Evolutionary conservation across 2,329 filamentous ascomycete genomes (phyloP).

Genomic region (Penicillium sp.): DNA sequence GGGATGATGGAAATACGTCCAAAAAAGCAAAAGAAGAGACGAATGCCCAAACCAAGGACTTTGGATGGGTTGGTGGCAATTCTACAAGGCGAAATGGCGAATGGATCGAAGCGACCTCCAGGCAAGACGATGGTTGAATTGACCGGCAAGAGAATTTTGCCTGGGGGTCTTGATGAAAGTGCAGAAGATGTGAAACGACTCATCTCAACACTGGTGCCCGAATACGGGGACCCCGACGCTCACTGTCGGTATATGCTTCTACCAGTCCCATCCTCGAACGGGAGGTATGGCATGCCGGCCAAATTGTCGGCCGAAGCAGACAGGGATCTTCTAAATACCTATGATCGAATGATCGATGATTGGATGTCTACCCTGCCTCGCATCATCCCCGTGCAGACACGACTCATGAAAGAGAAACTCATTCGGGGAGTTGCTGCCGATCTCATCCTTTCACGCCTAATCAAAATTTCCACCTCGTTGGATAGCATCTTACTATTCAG

Average conservation of each 20-base stretch:
- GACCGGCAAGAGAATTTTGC: slow-evolving; percentile 21
- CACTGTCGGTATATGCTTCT: slow-evolving; percentile 21
- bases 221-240: slow-evolving; percentile 2
- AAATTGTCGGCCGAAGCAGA: slow-evolving; percentile 2
- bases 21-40: neutral
- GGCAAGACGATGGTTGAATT: slow-evolving; percentile 38
- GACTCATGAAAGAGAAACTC: slow-evolving; percentile 39
- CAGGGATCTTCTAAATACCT: slow-evolving; percentile 29
- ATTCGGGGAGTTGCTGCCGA: slow-evolving; percentile 39
- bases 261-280: slow-evolving; percentile 16
- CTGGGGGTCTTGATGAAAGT: slow-evolving; percentile 40
- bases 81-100: slow-evolving; percentile 15
- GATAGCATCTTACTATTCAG: neutral
- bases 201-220: slow-evolving; percentile 16
- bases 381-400: slow-evolving; percentile 36
- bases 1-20: slow-evolving; percentile 10
- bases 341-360: slow-evolving; percentile 37
- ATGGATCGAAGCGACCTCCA: slow-evolving; percentile 6
- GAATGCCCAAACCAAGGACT: slow-evolving; percentile 9
- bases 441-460: slow-evolving; percentile 36
- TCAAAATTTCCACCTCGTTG: slow-evolving; percentile 16
- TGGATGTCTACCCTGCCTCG: slow-evolving; percentile 37
- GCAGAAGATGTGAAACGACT: slow-evolving; percentile 31
- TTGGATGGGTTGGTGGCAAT: slow-evolving; percentile 27
- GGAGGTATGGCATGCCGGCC: slow-evolving; percentile 12